Evolutionary conservation across 176 grass and related monocot species (phyloP).

Genomic region (Rhynchospora breviuscula): DNA sequence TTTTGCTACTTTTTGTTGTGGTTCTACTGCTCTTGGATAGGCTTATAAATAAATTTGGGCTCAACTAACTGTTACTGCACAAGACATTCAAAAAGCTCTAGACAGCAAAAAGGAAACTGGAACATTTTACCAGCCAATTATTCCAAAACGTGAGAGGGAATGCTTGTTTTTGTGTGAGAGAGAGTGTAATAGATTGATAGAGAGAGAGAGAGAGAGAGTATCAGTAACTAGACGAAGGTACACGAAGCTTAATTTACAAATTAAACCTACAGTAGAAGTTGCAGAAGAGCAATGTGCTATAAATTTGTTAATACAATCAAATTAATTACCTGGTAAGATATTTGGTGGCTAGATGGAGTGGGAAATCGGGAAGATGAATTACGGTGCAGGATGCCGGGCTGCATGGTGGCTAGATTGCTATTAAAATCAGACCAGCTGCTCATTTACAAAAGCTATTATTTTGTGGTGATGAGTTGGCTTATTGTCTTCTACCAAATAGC

Average conservation of each 20-base stretch:
- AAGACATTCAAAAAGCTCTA: neutral
- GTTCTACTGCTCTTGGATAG: neutral
- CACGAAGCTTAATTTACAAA: neutral
- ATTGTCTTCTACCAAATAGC: neutral
- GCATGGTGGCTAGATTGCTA: neutral
- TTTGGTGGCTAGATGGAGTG: slow-evolving; percentile 2
- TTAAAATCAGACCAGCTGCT: neutral
- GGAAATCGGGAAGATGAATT: slow-evolving; percentile 2
- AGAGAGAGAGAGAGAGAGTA: neutral
- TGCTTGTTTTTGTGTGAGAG: too few species aligned
- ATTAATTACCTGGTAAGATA: neutral
- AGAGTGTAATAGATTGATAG: too few species aligned
- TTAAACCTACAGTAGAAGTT: neutral
- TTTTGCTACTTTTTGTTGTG: neutral
- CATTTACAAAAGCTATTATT: neutral
- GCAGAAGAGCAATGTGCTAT: neutral
- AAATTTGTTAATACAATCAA: neutral
- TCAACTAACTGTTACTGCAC: neutral
- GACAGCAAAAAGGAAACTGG: neutral
- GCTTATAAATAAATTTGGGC: neutral
- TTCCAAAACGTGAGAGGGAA: neutral
- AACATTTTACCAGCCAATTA: neutral
- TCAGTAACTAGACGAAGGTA: neutral
- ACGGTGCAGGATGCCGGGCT: slow-evolving; percentile 12
- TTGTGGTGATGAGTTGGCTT: neutral